Base-by-base conservation (phyloP, 164 flowering plant genomes). In the Houttuynia cordata region DNA sequence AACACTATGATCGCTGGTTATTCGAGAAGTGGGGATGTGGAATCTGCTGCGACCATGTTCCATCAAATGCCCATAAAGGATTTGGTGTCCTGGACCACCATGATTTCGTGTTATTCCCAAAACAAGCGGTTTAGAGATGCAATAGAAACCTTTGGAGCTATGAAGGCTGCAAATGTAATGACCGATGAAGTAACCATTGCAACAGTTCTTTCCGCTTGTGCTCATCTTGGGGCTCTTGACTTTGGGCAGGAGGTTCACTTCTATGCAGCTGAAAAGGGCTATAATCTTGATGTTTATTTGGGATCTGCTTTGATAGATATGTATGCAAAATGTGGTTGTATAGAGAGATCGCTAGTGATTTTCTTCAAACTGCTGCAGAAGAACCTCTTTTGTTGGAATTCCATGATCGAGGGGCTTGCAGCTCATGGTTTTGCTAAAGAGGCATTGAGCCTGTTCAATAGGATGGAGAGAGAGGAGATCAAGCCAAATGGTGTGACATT, bases 271-370 rank as follows among this genome's bases (percentile, higher is more conserved):
- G 66, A 60, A 51, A 70, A 69, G 37, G 74, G 80, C 1, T 79
- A 80, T 64, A 40, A 67, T 63, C 67, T 85, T 52, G 95, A 85
- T 71, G 90, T 81, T 49, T 81, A 78, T 67, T 69, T 84, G 14
- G 92, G 92, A 24, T 87, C 92, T 58, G 81, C 95, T n/a, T 75
- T 90, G 70, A 67, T 90, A 54, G 95, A 87, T 60, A 87, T 87
- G 97, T 90, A 85, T 71, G 81, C 95, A 0, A 90, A 90, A 61
- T 89, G 94, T 67, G 96, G 91, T 57, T 65, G 72, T 63, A 60
- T 89, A 64, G 90, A 89, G 23, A 74, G 73, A 68, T 71, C 95
- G 8, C 83, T 87, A 7, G 68, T 85, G 53, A 82, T 84, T 6
- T 90, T 90, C 74, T 72, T 64, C 73, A 87, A 90, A 53, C 56